phyloP scores from a whole-genome alignment of 1,139 yeast species.

The Zhuliangozyma blackwelliae region DNA sequence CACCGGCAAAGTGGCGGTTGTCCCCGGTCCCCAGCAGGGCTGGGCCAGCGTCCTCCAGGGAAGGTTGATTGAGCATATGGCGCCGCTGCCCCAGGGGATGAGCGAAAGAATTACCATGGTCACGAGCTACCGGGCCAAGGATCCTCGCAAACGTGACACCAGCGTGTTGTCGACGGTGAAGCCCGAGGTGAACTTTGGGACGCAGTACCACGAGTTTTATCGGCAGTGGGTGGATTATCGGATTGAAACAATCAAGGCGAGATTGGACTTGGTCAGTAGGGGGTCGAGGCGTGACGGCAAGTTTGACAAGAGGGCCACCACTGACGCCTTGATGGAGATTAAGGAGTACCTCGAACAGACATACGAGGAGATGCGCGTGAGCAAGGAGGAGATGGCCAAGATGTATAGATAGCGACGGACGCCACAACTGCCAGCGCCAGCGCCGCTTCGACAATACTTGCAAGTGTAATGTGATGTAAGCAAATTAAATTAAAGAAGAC shows the following conservation, averaged over 20 bases:
- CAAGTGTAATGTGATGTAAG: no score
- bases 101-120: slow-evolving; percentile 54
- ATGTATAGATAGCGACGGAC: no score
- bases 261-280: slow-evolving; percentile 30
- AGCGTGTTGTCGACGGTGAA: slow-evolving; percentile 34
- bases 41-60: slow-evolving; percentile 57
- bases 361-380: slow-evolving; percentile 38
- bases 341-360: slow-evolving; percentile 37
- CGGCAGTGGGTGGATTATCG: slow-evolving; percentile 40
- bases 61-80: slow-evolving; percentile 49
- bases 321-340: slow-evolving; percentile 31
- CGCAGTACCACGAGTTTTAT: slow-evolving; percentile 30
- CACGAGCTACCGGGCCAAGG: slow-evolving; percentile 34
- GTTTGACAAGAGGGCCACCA: slow-evolving; percentile 39
- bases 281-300: slow-evolving; percentile 17
- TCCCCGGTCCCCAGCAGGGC: slow-evolving; percentile 52
- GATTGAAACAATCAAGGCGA: slow-evolving; percentile 31
- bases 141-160: slow-evolving; percentile 22
- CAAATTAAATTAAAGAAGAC: no score
- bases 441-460: no score
- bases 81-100: slow-evolving; percentile 50
- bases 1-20: slow-evolving; percentile 29
- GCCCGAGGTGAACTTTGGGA: slow-evolving; percentile 35
- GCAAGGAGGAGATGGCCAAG: slow-evolving; percentile 10
- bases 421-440: no score